Percentiles rank a stretch among this genome's conserved stretches.
Conservation (phyloP, 495 filamentous ascomycete genomes). For the Amorphotheca resinae region DNA sequence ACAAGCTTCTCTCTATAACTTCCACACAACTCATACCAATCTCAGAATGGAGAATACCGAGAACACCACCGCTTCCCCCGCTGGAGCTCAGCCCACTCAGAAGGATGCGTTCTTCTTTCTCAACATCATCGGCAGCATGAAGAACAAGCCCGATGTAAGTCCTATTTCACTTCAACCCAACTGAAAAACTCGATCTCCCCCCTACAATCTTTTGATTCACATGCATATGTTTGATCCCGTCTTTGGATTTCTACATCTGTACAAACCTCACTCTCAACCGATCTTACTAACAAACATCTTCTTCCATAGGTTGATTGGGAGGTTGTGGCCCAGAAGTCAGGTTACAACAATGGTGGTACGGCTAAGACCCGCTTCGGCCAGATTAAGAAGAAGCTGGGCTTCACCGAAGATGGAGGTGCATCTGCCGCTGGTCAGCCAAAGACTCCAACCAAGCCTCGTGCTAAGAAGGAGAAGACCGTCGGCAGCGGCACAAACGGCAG, state of each 20-base stretch:
- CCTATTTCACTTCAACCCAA: not conserved
- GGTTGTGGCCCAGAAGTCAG: conserved; percentile 12
- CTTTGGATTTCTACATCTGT: not conserved
- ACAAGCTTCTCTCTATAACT: too few relatives aligned
- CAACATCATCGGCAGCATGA: conserved; percentile 2
- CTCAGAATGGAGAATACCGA: too few relatives aligned
- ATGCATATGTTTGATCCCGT: not conserved
- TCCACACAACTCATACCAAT: too few relatives aligned
- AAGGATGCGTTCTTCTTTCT: conserved; percentile 5
- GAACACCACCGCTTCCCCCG: not conserved
- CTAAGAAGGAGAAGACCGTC: conserved; percentile 14
- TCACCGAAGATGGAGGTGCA: not conserved
- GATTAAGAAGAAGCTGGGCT: conserved; percentile 15
- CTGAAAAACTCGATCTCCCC: not conserved
- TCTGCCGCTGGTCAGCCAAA: not conserved
- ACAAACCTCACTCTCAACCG: not conserved
- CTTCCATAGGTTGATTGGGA: conserved; percentile 21
- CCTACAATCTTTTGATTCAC: not conserved
- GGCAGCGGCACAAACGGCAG: conserved; percentile 5
- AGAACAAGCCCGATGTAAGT: conserved; percentile 10
- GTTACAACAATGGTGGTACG: conserved; percentile 7
- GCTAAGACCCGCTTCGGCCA: conserved; percentile 14
- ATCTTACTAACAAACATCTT: too few relatives aligned
- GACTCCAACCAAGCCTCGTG: conserved; percentile 3
- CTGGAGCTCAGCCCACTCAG: not conserved